These are phyloP conservation scores for Hortaea werneckii DNA, from an alignment of 2,329 filamentous ascomycete genomes.

Conservation along the genomic window DNA sequence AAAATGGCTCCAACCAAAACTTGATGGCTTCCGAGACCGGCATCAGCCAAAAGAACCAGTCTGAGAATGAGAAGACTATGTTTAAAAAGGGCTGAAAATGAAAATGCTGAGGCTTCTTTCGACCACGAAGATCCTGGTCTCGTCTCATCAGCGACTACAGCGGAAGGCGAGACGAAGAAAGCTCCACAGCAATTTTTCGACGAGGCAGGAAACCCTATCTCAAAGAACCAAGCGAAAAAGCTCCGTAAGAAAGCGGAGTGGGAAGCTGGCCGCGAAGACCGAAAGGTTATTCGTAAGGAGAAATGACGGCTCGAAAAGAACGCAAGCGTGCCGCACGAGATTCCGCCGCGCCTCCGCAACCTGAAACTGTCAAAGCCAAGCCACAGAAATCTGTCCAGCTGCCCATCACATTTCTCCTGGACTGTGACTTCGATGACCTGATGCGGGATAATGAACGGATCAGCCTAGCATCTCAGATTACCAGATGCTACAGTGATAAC, in stretches of 20 bases:
- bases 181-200: not conserved
- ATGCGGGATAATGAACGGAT: conserved; percentile 83
- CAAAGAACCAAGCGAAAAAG: conserved; percentile 82
- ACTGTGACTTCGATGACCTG: conserved; percentile 83
- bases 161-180: not conserved
- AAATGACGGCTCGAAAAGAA: conserved; percentile 45
- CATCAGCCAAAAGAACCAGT: too few relatives aligned
- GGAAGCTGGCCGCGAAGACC: conserved; percentile 57
- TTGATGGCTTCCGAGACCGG: too few relatives aligned
- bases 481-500: conserved; percentile 83
- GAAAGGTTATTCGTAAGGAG: conserved; percentile 49
- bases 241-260: conserved; percentile 60
- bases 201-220: conserved; percentile 40
- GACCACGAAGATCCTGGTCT: too few relatives aligned
- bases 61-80: too few relatives aligned
- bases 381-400: conserved; percentile 42
- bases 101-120: too few relatives aligned
- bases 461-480: conserved; percentile 74
- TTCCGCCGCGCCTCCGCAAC: conserved; percentile 6
- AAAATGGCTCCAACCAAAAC: too few relatives aligned
- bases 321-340: conserved; percentile 31
- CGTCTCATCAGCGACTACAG: too few relatives aligned
- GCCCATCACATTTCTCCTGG: conserved; percentile 72
- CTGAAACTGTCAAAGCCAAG: conserved; percentile 2
- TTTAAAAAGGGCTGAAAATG: too few relatives aligned